Evolutionary conservation across 73 alveolate genomes (phyloP).

Genomic region (Paramecium biaurelia): DNA sequence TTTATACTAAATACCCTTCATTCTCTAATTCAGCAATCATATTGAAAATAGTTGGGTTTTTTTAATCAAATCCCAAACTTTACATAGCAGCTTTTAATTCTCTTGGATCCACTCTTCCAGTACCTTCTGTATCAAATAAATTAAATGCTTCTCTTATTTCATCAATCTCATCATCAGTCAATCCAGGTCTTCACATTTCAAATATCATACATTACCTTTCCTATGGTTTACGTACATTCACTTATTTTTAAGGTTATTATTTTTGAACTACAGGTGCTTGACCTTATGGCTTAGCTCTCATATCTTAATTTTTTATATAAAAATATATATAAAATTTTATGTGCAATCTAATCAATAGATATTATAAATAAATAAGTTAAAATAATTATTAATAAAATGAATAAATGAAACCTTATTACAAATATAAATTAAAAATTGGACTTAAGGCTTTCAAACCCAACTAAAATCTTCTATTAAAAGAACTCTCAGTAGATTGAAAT

Average conservation of each 20-base stretch:
- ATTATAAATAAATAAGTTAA: not conserved
- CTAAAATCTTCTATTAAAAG: not conserved
- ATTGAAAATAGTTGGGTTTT: slow-evolving; percentile 97
- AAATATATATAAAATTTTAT: not conserved
- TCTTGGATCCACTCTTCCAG: slow-evolving; percentile 97
- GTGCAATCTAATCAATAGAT: not conserved
- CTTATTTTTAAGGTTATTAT: not conserved
- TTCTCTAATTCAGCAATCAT: slow-evolving; percentile 97
- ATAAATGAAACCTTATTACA: not conserved
- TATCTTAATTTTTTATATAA: not conserved
- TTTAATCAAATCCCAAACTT: slow-evolving; percentile 93
- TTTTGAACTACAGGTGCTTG: not conserved
- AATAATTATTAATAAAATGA: not conserved
- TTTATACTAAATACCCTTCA: slow-evolving; percentile 61
- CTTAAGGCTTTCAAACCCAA: not conserved
- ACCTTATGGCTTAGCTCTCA: not conserved
- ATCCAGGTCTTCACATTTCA: slow-evolving; percentile 75
- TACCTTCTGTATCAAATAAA: slow-evolving; percentile 94
- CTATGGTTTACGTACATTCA: not conserved
- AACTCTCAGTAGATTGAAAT: not conserved
- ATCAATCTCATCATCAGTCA: slow-evolving; percentile 81
- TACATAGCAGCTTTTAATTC: slow-evolving; percentile 99
- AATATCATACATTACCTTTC: not conserved
- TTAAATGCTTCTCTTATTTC: slow-evolving; percentile 98
- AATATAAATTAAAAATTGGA: not conserved